Conservation (phyloP, 495 filamentous ascomycete species). For the Tetracladium setigerum region DNA sequence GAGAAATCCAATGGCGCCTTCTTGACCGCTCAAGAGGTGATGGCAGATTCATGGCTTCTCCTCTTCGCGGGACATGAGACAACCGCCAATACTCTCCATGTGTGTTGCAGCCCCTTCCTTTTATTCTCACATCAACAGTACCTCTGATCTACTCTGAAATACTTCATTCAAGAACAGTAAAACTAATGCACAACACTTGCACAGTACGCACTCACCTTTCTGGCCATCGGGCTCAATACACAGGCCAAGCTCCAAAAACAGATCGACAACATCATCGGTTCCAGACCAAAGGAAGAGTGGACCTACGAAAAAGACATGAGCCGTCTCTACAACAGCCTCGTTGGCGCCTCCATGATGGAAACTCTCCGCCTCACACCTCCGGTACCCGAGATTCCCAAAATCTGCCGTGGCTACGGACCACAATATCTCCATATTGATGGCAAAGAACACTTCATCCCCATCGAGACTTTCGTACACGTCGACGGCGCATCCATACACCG, state of each 20-base stretch:
- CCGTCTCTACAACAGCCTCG: constrained; percentile 42
- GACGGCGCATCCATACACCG: constrained; percentile 40
- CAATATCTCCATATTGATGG: constrained; percentile 47
- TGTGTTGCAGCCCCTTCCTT: constrained; percentile 14
- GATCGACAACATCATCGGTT: constrained; percentile 47
- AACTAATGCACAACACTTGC: too few species aligned
- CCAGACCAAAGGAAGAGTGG: constrained; percentile 45
- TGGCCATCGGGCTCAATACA: constrained; percentile 48
- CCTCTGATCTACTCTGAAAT: constrained; percentile 34
- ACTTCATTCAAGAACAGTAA: too few species aligned
- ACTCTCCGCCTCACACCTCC: constrained; percentile 56
- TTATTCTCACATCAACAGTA: too few species aligned
- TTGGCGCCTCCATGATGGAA: constrained; percentile 63
- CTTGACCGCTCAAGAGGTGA: constrained; percentile 39
- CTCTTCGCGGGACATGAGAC: constrained; percentile 69
- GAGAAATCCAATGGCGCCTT: constrained; percentile 5
- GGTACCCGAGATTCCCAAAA: constrained; percentile 54
- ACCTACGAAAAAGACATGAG: constrained; percentile 46
- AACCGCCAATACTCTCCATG: constrained; percentile 59
- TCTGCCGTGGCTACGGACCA: constrained; percentile 31
- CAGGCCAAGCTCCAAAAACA: constrained; percentile 56
- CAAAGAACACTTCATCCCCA: constrained; percentile 40
- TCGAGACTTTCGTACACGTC: constrained; percentile 37
- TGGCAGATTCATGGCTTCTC: constrained; percentile 66
- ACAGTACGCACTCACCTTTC: constrained; percentile 25